Conservation (phyloP, 2,329 filamentous ascomycete genomes). For the Neofusicoccum sp. region DNA sequence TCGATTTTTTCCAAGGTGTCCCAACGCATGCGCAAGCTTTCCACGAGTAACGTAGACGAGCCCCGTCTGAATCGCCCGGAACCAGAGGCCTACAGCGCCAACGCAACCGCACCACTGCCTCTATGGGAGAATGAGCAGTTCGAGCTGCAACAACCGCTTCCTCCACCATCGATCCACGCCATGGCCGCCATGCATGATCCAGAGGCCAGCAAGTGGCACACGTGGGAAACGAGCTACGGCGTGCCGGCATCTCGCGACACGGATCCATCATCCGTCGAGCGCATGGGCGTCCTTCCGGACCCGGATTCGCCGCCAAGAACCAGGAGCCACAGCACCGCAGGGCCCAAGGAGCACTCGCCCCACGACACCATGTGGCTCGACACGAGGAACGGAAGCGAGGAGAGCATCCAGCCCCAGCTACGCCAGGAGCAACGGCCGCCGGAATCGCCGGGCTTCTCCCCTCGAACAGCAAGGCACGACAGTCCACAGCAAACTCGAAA, state of each 20-base stretch:
- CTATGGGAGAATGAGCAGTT: neutral
- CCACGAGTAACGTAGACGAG: neutral
- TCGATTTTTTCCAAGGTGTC: slow-evolving; percentile 10
- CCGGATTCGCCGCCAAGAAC: neutral
- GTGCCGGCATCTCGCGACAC: neutral
- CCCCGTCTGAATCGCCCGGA: neutral
- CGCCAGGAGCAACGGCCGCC: too few relatives aligned
- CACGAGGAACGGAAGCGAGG: neutral
- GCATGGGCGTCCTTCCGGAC: slow-evolving; percentile 1
- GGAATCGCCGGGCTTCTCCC: too few relatives aligned
- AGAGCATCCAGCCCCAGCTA: neutral
- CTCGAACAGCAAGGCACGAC: too few relatives aligned
- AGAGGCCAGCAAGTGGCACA: slow-evolving; percentile 13
- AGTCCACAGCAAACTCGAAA: too few relatives aligned
- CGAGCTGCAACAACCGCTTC: slow-evolving; percentile 4
- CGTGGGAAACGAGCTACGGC: slow-evolving; percentile 5
- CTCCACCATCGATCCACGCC: neutral
- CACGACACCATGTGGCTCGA: neutral
- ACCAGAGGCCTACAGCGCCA: neutral
- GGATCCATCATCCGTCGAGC: neutral
- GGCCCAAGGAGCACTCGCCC: neutral
- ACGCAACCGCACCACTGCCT: neutral
- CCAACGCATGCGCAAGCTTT: slow-evolving; percentile 2
- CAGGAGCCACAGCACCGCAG: neutral
- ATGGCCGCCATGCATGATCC: slow-evolving; percentile 12